Conservation (phyloP, 805 yeast genomes). For the Kazachstania psychrophila region DNA sequence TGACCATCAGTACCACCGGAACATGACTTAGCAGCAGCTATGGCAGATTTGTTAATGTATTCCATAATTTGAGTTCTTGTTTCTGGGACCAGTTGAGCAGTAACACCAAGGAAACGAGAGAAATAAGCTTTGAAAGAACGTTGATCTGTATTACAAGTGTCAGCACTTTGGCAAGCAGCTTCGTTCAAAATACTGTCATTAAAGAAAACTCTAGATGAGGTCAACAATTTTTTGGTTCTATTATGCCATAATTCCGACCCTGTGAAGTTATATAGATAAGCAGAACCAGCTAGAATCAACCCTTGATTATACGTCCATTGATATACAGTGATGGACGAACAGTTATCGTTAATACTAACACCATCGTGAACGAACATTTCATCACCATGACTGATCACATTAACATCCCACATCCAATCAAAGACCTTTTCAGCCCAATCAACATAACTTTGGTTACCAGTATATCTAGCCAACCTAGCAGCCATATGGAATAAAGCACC, state of each 20-base stretch:
- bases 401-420: slow-evolving; percentile 63
- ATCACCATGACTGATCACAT: slow-evolving; percentile 36
- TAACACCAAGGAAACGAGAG: slow-evolving; percentile 62
- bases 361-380: slow-evolving; percentile 53
- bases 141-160: slow-evolving; percentile 75
- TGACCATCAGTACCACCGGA: slow-evolving; percentile 80
- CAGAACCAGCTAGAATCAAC: slow-evolving; percentile 66
- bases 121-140: slow-evolving; percentile 85
- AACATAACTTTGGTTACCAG: slow-evolving; percentile 61
- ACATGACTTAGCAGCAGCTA: slow-evolving; percentile 74
- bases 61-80: slow-evolving; percentile 27
- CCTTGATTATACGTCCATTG: slow-evolving; percentile 91
- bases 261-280: slow-evolving; percentile 70
- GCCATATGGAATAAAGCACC: slow-evolving; percentile 83
- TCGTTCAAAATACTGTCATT: slow-evolving; percentile 54
- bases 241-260: slow-evolving; percentile 54
- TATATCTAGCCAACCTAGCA: slow-evolving; percentile 78
- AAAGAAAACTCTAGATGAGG: slow-evolving; percentile 52
- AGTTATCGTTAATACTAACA: slow-evolving; percentile 48
- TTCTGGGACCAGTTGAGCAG: slow-evolving; percentile 63
- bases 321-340: slow-evolving; percentile 46
- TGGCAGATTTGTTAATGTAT: slow-evolving; percentile 41
- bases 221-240: slow-evolving; percentile 47
- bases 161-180: slow-evolving; percentile 65
- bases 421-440: slow-evolving; percentile 69